Conservation (phyloP, 352 stramenopile genomes). For the Pythium vanterpoolii region DNA sequence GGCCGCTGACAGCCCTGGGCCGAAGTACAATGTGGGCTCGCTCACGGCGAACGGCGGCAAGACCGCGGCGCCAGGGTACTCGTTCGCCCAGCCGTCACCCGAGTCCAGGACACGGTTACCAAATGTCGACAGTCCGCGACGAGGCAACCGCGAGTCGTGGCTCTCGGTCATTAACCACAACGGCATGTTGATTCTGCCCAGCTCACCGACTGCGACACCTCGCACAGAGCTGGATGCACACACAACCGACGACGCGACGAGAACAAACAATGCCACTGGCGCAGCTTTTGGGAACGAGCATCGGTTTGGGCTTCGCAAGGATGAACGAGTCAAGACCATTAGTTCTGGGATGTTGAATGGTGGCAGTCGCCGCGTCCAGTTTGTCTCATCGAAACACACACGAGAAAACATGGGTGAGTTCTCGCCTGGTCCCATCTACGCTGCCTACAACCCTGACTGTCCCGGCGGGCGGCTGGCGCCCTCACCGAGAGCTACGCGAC, state of each 20-base stretch:
- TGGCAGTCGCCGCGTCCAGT: conserved; percentile 63
- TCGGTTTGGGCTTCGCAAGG: conserved; percentile 65
- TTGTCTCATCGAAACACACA: conserved; percentile 69
- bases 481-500: conserved; percentile 33
- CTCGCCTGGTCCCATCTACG: conserved; percentile 80
- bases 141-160: conserved; percentile 75
- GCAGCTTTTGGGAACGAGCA: conserved; percentile 74
- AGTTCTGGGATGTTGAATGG: conserved; percentile 1
- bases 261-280: conserved; percentile 18
- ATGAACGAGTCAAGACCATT: conserved; percentile 31
- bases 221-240: conserved; percentile 4
- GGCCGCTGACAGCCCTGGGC: conserved; percentile 68
- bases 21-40: conserved; percentile 79
- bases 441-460: conserved; percentile 64
- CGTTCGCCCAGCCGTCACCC: conserved; percentile 55
- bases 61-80: conserved; percentile 45
- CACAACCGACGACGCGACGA: conserved; percentile 12
- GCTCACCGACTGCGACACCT: conserved; percentile 29
- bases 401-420: conserved; percentile 88
- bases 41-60: conserved; percentile 55
- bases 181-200: conserved; percentile 70
- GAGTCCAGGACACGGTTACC: conserved; percentile 51
- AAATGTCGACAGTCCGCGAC: conserved; percentile 47
- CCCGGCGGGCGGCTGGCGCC: conserved; percentile 61
- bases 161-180: conserved; percentile 81